Base-by-base conservation (phyloP, 108 stramenopile species). In the Pseudonitzschia delicatissima region DNA sequence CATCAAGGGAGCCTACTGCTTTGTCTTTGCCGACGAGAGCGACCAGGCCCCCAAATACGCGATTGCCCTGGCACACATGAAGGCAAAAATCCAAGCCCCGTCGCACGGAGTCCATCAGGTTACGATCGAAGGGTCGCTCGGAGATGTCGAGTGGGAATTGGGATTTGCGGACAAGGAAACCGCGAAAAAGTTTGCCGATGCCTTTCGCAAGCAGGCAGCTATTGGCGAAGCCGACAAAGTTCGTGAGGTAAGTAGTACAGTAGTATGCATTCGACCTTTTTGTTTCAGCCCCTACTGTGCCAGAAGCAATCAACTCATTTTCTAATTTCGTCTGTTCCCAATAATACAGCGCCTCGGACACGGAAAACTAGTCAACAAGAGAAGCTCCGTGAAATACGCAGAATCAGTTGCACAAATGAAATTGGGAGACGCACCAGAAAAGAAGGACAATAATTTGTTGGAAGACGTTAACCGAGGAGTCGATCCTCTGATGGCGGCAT, bases 1-100 rank as follows among this genome's bases (percentile, higher is more conserved):
- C 27, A 79, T 93, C 72, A 93, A 93, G 74, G 92, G 92, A 39
- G 83, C 82, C 25, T 87, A 87, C 44, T 82, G 83, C 65, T 93
- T 93, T 64, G 87, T 93, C 0, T 93, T 74, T 67, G 55, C 57
- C 0, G 73, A 77, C 29, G 88, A 87, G 44, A 66, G 68, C 2
- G 64, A 73, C 17, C 35, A 63, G 15, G 33, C 83, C 6, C 92
- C 92, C 20, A 82, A 81, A 75, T 93, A 85, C 71, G 92, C 92
- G n/a, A 77, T 93, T 52, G 81, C 76, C 29, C 61, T 89, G 45
- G 80, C 71, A 32, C 74, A 87, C 66, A 55, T 82, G 39, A 58
- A 55, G 20, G 57, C 68, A 12, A 58, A 59, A 9, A 35, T 31
- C 2, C 39, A 45, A 6, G 3, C 48, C 21, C 66, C 29, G 53